A percentile compares a stretch with the other conserved stretches of the same genome.
Evolutionary conservation across 306 rosid species (phyloP).

Genomic region (Fagus crenata): DNA sequence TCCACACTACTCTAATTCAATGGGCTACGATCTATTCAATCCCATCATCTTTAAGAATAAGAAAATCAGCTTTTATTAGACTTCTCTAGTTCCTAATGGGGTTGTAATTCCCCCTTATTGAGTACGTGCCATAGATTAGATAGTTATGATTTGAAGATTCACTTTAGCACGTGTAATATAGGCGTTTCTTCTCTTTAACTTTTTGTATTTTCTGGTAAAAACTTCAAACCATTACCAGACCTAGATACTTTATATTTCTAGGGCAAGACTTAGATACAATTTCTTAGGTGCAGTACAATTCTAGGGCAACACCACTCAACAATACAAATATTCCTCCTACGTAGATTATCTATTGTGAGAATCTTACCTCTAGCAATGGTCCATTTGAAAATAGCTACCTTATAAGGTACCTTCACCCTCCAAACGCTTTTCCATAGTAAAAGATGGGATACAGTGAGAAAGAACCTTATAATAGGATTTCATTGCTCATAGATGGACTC

Average conservation of each 20-base stretch:
- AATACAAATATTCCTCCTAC: too few species aligned
- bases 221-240: neutral
- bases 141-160: neutral
- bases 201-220: neutral
- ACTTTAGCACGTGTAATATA: neutral
- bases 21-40: neutral
- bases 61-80: neutral
- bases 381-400: too few species aligned
- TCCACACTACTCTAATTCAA: neutral
- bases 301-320: too few species aligned
- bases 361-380: too few species aligned
- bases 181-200: neutral
- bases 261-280: too few species aligned
- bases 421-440: too few species aligned
- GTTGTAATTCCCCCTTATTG: neutral
- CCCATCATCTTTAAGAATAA: neutral
- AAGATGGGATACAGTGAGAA: too few species aligned
- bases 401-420: too few species aligned
- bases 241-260: neutral
- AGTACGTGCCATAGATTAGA: neutral
- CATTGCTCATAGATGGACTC: too few species aligned
- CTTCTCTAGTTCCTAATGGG: neutral
- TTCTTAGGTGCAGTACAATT: too few species aligned
- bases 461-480: too few species aligned
- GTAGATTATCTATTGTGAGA: too few species aligned